These are phyloP conservation scores for Lachancea lanzarotensis DNA, from an alignment of 805 yeast genomes.

Conservation along the genomic window DNA sequence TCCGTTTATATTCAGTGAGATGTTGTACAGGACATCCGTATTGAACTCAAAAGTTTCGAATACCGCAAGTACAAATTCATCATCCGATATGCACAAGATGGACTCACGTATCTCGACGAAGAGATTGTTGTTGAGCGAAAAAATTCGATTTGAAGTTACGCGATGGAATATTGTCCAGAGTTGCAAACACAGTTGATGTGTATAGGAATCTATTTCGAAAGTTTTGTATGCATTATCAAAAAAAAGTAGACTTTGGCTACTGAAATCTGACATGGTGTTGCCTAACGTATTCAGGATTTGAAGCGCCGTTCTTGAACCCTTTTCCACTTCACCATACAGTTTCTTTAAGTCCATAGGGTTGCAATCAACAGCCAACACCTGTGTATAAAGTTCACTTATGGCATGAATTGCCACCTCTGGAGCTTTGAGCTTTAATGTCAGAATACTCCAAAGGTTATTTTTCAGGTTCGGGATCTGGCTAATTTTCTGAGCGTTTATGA, in stretches of 20 bases:
- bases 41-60: slow-evolving; percentile 27
- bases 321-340: slow-evolving; percentile 10
- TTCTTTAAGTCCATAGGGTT: slow-evolving; percentile 16
- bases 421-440: neutral
- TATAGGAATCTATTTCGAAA: slow-evolving; percentile 4
- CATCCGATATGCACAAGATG: slow-evolving; percentile 25
- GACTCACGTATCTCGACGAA: slow-evolving; percentile 28
- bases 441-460: slow-evolving; percentile 7
- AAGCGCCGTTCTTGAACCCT: neutral
- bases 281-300: slow-evolving; percentile 15
- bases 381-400: slow-evolving; percentile 15
- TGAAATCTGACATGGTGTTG: slow-evolving; percentile 15
- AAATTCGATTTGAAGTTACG: slow-evolving; percentile 24
- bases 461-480: slow-evolving; percentile 5
- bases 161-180: slow-evolving; percentile 28
- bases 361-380: slow-evolving; percentile 17
- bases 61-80: slow-evolving; percentile 24
- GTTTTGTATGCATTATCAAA: slow-evolving; percentile 27
- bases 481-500: slow-evolving; percentile 22
- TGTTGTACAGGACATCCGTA: slow-evolving; percentile 14
- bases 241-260: slow-evolving; percentile 23
- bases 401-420: neutral
- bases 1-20: slow-evolving; percentile 13
- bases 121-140: slow-evolving; percentile 22
- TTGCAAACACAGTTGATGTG: slow-evolving; percentile 21